These are phyloP conservation scores for Salix koriyanagi DNA, from an alignment of 345 rosid species.

Conservation along the genomic window DNA sequence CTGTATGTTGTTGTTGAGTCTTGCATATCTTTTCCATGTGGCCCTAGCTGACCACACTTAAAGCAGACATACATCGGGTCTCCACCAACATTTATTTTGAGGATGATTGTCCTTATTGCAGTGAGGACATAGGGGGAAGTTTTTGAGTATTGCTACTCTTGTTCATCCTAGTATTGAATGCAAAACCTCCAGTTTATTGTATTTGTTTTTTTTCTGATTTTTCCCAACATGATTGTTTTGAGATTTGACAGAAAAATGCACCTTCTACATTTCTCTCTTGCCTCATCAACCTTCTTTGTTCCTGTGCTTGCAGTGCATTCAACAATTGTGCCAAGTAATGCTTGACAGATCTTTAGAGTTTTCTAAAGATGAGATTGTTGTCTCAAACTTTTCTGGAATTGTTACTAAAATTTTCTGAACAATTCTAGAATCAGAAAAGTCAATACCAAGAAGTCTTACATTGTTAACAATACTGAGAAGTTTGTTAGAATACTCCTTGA, in stretches of 20 bases:
- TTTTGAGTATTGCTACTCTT: too few species aligned
- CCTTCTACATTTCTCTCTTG: not conserved
- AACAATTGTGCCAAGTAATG: not conserved
- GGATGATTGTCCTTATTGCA: too few species aligned
- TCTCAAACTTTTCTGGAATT: too few species aligned
- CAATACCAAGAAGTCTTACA: not conserved
- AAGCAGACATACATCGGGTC: too few species aligned
- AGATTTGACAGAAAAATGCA: not conserved
- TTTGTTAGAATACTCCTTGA: not conserved
- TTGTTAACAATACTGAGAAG: not conserved
- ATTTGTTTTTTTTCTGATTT: not conserved
- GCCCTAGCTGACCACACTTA: too few species aligned
- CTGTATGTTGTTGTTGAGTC: too few species aligned
- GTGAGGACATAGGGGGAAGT: too few species aligned
- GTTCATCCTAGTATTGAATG: too few species aligned
- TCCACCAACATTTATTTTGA: too few species aligned
- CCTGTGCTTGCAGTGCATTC: not conserved
- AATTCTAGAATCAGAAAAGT: not conserved
- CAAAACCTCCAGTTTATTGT: not conserved
- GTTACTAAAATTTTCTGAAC: not conserved
- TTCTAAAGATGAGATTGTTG: too few species aligned
- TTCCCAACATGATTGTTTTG: not conserved
- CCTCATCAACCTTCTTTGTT: not conserved
- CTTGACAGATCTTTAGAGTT: not conserved
- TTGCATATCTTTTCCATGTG: too few species aligned